Conservation (phyloP, 192 early-diverging fungal genomes). For the Geosiphon pyriformis region DNA sequence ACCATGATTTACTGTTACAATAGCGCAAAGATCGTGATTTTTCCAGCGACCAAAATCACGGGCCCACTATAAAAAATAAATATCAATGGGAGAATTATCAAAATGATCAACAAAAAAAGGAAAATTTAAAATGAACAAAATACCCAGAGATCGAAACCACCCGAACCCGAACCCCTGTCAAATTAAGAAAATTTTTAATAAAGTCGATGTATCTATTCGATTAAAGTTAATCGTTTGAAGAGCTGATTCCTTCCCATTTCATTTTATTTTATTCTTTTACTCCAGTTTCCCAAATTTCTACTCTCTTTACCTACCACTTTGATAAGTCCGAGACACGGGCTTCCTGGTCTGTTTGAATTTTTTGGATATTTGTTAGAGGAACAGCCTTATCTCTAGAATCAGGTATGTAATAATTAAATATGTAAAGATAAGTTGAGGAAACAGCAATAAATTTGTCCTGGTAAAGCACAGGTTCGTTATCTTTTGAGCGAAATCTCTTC, state of each 20-base stretch:
- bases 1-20: conserved; percentile 20
- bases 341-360: conserved; percentile 20
- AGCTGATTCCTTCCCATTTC: too few species aligned
- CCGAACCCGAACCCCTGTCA: conserved; percentile 4
- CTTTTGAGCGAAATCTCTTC: not conserved
- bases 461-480: conserved; percentile 18
- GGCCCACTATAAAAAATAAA: conserved; percentile 12
- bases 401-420: conserved; percentile 23
- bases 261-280: not conserved
- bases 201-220: not conserved
- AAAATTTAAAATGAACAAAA: not conserved
- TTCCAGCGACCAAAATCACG: conserved; percentile 21
- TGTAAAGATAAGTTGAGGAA: conserved; percentile 17
- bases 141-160: conserved; percentile 22
- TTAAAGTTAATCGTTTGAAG: too few species aligned
- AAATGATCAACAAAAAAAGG: not conserved
- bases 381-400: conserved; percentile 10
- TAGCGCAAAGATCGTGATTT: conserved; percentile 14
- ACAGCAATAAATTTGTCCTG: conserved; percentile 18
- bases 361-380: conserved; percentile 8
- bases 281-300: too few species aligned
- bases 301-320: conserved; percentile 15
- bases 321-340: conserved; percentile 3
- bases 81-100: not conserved
- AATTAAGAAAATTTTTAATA: not conserved